Percentiles rank a stretch among this genome's conserved stretches.
phyloP scores from a whole-genome alignment of 2,329 filamentous ascomycete species.

The Trichoderma atroviride region DNA sequence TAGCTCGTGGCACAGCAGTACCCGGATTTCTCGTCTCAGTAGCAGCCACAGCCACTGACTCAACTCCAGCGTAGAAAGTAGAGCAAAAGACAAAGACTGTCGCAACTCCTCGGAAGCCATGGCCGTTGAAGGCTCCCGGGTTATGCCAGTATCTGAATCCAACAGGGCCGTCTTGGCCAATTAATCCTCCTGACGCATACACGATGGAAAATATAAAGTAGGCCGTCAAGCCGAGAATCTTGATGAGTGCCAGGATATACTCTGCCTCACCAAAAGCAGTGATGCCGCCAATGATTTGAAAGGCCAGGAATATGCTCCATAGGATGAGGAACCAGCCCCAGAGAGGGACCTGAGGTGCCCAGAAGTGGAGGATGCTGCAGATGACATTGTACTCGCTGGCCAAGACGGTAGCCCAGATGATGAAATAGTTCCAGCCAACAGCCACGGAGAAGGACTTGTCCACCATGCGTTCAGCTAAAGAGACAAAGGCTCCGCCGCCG shows the following conservation, averaged over 20 bases:
- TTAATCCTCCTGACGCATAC: slow-evolving; percentile 68
- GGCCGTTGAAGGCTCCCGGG: slow-evolving; percentile 67
- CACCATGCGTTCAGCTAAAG: slow-evolving; percentile 69
- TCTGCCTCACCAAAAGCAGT: slow-evolving; percentile 78
- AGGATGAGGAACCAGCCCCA: slow-evolving; percentile 75
- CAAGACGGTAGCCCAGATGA: slow-evolving; percentile 65
- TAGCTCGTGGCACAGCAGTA: slow-evolving; percentile 58
- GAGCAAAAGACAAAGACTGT: slow-evolving; percentile 70
- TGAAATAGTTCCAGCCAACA: slow-evolving; percentile 72
- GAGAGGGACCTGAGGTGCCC: slow-evolving; percentile 61
- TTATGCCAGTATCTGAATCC: slow-evolving; percentile 73
- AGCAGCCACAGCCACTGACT: slow-evolving; percentile 64
- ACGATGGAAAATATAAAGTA: slow-evolving; percentile 76
- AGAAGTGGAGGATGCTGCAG: slow-evolving; percentile 66
- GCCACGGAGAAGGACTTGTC: slow-evolving; percentile 70
- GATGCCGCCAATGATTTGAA: slow-evolving; percentile 73
- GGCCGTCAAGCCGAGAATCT: slow-evolving; percentile 68
- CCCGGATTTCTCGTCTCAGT: slow-evolving; percentile 63
- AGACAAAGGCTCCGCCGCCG: slow-evolving; percentile 71
- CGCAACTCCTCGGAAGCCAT: slow-evolving; percentile 68
- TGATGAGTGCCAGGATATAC: slow-evolving; percentile 76
- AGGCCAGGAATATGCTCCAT: slow-evolving; percentile 68
- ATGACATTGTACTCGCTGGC: slow-evolving; percentile 74
- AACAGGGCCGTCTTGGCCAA: slow-evolving; percentile 58
- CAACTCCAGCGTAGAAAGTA: slow-evolving; percentile 71